Evolutionary conservation across 148 eudicot species (phyloP).

Genomic region (Bassia scoparia): DNA sequence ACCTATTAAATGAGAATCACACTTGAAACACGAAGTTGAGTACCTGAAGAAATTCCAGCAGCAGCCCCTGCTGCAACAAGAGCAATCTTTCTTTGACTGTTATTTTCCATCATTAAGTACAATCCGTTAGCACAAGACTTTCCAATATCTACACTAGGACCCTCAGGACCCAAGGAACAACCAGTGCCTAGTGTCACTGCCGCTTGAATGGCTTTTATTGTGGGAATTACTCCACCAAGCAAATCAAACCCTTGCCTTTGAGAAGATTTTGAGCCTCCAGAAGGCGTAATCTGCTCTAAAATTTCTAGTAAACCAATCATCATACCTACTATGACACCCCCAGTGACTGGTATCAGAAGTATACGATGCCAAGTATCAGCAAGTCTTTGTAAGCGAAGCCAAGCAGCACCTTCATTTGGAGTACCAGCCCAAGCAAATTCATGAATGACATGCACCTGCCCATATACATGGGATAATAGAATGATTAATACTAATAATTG

Average conservation of each 20-base stretch:
- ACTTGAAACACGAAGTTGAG: not conserved
- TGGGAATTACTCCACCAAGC: slow-evolving; percentile 60
- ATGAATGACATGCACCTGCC: slow-evolving; percentile 86
- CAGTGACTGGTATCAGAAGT: slow-evolving; percentile 82
- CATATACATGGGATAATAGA: not conserved
- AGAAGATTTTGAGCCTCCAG: slow-evolving; percentile 37
- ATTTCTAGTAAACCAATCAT: slow-evolving; percentile 89
- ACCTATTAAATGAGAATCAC: not conserved
- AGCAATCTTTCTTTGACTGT: slow-evolving; percentile 87
- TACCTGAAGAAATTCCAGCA: slow-evolving; percentile 97
- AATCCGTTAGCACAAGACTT: slow-evolving; percentile 92
- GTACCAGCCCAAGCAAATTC: slow-evolving; percentile 99
- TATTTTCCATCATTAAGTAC: slow-evolving; percentile 81
- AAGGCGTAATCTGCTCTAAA: slow-evolving; percentile 68
- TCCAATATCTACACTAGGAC: slow-evolving; percentile 97
- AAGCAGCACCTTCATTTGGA: slow-evolving; percentile 95
- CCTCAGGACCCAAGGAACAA: slow-evolving; percentile 95
- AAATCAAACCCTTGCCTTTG: slow-evolving; percentile 62
- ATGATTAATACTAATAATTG: not conserved
- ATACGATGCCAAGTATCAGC: slow-evolving; percentile 96
- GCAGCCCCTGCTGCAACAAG: slow-evolving; percentile 97
- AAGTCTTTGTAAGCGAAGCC: slow-evolving; percentile 86
- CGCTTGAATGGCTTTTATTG: slow-evolving; percentile 87
- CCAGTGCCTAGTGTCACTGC: slow-evolving; percentile 93
- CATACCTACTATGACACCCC: slow-evolving; percentile 96